Base-by-base conservation (phyloP, 768 basidiomycete species). In the Amanita pallidorosea region DNA sequence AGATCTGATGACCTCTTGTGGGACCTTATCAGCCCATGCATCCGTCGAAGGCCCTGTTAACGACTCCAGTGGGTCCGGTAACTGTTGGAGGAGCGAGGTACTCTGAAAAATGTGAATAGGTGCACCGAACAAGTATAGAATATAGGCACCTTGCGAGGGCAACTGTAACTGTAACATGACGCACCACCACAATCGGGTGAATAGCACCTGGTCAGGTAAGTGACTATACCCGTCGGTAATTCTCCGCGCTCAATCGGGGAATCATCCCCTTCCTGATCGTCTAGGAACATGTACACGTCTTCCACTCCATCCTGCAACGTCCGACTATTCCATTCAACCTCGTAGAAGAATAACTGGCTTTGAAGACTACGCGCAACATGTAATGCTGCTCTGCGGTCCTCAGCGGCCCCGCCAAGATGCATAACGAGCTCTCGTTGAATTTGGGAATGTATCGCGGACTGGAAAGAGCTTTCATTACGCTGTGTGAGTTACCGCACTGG, bases 311-410 rank as follows among this genome's bases (percentile, higher is more conserved):
- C 92, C 51, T 86, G 80, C 49, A 96, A 67, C 1, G 83, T 73
- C 17, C 83, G 80, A 45, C 83, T 81, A 27, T 87, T 90, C 89
- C 93, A 95, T 61, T 97, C 93, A 6, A 97, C 93, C 63, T 98
- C 95, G 61, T 91, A 90, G 65, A 96, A 94, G 73, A 92, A 97
- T 4, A 98, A 75, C 62, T 95, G 91, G 53, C 79, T 84, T 61
- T 97, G 93, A 34, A 98, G 72, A 52, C 88, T 89, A 35, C 91
- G 82, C 4, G 92, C 96, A 34, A 95, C 84, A 61, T 87, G 83
- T 25, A 96, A 69, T 4, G 94, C 90, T 13, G 85, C 83, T 5
- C 88, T 78, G 7, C 94, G 75, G 57, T 94, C 90, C 54, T 76
- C 83, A 0, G 81, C 82, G 3, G 82, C 81, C 33, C 85, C 72